phyloP scores from a whole-genome alignment of 1,139 yeast genomes.

The Lodderomyces oxycetoniae region DNA sequence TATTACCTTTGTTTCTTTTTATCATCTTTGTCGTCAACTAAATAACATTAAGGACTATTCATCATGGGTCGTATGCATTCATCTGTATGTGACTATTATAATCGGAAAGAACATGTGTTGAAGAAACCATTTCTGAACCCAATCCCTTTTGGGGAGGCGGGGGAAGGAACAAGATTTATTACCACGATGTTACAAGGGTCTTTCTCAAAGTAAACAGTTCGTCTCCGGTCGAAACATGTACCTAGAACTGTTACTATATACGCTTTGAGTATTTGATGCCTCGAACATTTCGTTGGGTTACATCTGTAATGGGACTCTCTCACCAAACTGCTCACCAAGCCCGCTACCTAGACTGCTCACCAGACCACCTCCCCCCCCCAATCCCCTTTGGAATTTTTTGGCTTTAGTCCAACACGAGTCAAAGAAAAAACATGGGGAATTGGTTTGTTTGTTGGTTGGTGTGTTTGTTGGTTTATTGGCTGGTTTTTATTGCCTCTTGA shows the following conservation, averaged over 20 bases:
- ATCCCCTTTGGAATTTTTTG: too few species aligned
- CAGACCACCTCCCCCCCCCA: too few species aligned
- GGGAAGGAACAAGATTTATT: neutral
- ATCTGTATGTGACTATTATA: conserved; percentile 51
- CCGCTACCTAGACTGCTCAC: too few species aligned
- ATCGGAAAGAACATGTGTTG: neutral
- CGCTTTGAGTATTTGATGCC: conserved; percentile 32
- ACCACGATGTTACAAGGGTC: conserved; percentile 18
- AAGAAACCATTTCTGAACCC: too few species aligned
- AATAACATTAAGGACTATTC: conserved; percentile 33
- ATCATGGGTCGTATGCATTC: conserved; percentile 82
- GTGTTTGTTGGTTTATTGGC: conserved; percentile 1
- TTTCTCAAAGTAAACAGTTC: conserved; percentile 32
- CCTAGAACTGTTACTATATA: conserved; percentile 16
- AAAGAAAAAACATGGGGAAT: too few species aligned
- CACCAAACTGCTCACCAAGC: too few species aligned
- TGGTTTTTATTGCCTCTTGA: conserved; percentile 1
- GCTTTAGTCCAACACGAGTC: too few species aligned
- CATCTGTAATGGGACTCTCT: too few species aligned
- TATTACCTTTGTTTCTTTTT: conserved; percentile 7
- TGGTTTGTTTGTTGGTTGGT: too few species aligned
- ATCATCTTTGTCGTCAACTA: conserved; percentile 9
- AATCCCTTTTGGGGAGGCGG: too few species aligned
- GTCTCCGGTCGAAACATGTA: conserved; percentile 11
- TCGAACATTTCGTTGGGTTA: conserved; percentile 7